A percentile compares a stretch with the other conserved stretches of the same genome.
phyloP scores from a whole-genome alignment of 306 rosid genomes.

The Herpetospermum pedunculosum region DNA sequence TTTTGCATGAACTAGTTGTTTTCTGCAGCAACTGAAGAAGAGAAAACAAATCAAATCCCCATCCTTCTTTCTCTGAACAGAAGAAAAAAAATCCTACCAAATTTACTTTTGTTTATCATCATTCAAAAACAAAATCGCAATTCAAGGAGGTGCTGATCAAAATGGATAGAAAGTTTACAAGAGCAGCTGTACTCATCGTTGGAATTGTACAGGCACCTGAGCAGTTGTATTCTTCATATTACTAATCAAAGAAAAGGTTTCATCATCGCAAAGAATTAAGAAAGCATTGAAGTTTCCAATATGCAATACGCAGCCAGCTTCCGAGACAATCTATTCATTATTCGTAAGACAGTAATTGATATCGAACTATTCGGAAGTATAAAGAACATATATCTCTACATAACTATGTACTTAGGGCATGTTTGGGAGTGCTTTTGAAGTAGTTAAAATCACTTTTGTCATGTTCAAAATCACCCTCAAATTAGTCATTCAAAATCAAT shows the following conservation, averaged over 20 bases:
- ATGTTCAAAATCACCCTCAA: no score
- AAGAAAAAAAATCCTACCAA: background rate
- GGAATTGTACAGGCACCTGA: background rate
- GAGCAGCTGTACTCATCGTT: background rate
- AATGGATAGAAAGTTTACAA: background rate
- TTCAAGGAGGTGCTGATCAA: background rate
- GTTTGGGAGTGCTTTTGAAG: no score
- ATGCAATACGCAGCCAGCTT: background rate
- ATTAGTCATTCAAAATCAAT: no score
- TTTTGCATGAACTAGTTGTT: conserved; percentile 65
- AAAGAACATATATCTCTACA: background rate
- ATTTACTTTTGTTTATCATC: background rate
- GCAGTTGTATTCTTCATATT: background rate
- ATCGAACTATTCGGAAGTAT: background rate
- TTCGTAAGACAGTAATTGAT: background rate
- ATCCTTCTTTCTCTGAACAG: background rate
- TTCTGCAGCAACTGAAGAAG: conserved; percentile 64
- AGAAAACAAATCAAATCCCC: conserved; percentile 11
- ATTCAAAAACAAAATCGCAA: background rate
- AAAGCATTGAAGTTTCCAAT: background rate
- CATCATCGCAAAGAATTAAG: background rate
- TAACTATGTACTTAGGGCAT: background rate
- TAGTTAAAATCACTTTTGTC: no score
- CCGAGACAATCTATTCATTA: background rate
- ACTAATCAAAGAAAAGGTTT: background rate